Conservation (phyloP, 164 flowering plant genomes). For the grape (Vitis vinifera) region ASM3070453v1 NC_081805.1:24387501-24388000, state of each 20-base stretch:
- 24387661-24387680: slow-evolving; percentile 51
- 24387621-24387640: slow-evolving; percentile 29
- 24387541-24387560: slow-evolving; percentile 11
- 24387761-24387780: slow-evolving; percentile 35
- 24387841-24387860: slow-evolving; percentile 19
- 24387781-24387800: slow-evolving; percentile 11
- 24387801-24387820: not conserved
- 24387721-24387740: slow-evolving; percentile 6
- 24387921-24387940: slow-evolving; percentile 16
- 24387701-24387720: slow-evolving; percentile 26
- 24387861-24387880: slow-evolving; percentile 14
- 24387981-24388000: slow-evolving; percentile 19
- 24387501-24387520: slow-evolving; percentile 34
- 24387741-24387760: slow-evolving; percentile 26
- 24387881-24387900: slow-evolving; percentile 20
- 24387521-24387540: slow-evolving; percentile 45
- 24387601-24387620: slow-evolving; percentile 4
- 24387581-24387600: not conserved
- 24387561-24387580: slow-evolving; percentile 3
- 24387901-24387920: slow-evolving; percentile 21
- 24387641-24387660: slow-evolving; percentile 24
- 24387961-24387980: slow-evolving; percentile 21
- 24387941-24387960: slow-evolving; percentile 22
- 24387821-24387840: slow-evolving; percentile 17
- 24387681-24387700: slow-evolving; percentile 48